Base-by-base conservation (phyloP, 2,329 filamentous ascomycete species). In the Colletotrichum melonis region DNA sequence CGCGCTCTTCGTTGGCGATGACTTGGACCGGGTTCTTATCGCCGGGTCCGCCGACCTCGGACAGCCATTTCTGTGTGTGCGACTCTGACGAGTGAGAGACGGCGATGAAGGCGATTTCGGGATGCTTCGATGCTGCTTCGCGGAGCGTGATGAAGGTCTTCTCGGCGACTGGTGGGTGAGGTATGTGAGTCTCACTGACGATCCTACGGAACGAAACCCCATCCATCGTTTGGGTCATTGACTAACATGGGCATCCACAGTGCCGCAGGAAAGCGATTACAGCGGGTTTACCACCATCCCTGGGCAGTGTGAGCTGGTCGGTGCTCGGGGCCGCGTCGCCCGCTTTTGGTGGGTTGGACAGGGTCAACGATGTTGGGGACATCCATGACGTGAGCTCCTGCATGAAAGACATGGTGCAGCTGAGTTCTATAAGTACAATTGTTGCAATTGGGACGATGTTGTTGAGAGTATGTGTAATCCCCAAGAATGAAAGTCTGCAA, bases 201-300 rank as follows among this genome's bases (percentile, higher is more conserved):
- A 19, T 42, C 16, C 38, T 19, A 59, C 2, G 16, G 2, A n/a
- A n/a, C 7, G 6, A n/a, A 19, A 3, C 2, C 6, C 19, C 3
- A 3, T 19, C 19, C 7, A 22, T 14, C 14, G 3, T 38, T 8
- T 16, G 26, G n/a, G 49, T 5, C n/a, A 35, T 32, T 46, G 11
- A 81, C 87, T 79, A 87, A 93, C 92, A 94, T 12, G 92, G 92
- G 83, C 92, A 94, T 42, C 92, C 93, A 79, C 92, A 94, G 80
- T 94, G 92, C 42, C 93, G 86, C 6, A 95, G 85, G 78, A 95
- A 95, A 19, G 90, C 87, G 24, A 95, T 82, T 1, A 95, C 79
- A 0, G 88, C 89, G 0, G 90, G 90, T 76, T 88, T 90, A 28
- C 84, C 82, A 55, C 85, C 81, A 1, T 88, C 87, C n/a, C 93